phyloP scores from a whole-genome alignment of 1,284 basidiomycete genomes.

The Agroathelia rolfsii region DNA sequence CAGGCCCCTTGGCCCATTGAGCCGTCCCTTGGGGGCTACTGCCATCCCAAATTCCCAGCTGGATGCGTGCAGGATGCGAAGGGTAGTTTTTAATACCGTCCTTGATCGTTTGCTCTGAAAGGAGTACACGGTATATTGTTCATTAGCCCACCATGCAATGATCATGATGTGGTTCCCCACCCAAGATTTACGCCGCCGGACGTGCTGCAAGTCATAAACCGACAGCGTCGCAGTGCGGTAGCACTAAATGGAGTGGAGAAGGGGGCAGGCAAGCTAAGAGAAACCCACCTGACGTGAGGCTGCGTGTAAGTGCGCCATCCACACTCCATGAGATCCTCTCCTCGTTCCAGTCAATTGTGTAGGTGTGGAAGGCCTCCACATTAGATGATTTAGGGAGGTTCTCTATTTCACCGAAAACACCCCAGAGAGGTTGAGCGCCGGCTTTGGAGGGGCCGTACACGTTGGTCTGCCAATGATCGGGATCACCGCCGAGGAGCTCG shows the following conservation, averaged over 20 bases:
- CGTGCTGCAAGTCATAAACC: too few relatives aligned
- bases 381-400: slow-evolving; percentile 14
- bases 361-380: slow-evolving; percentile 23
- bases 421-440: slow-evolving; percentile 27
- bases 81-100: slow-evolving; percentile 30
- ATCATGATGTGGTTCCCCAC: too few relatives aligned
- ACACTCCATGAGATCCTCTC: slow-evolving; percentile 34
- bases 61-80: slow-evolving; percentile 24
- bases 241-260: neutral
- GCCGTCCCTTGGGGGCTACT: slow-evolving; percentile 33
- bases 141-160: too few relatives aligned
- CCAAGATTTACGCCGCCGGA: too few relatives aligned
- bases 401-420: slow-evolving; percentile 28
- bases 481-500: slow-evolving; percentile 32
- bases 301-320: slow-evolving; percentile 28
- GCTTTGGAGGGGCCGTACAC: slow-evolving; percentile 27
- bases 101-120: slow-evolving; percentile 25
- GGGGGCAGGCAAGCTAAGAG: too few relatives aligned
- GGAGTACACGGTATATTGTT: too few relatives aligned
- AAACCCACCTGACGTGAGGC: slow-evolving; percentile 27
- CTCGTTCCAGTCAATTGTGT: slow-evolving; percentile 33
- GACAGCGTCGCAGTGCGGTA: too few relatives aligned
- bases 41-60: slow-evolving; percentile 41
- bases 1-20: slow-evolving; percentile 36
- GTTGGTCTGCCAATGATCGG: slow-evolving; percentile 35